phyloP scores from a whole-genome alignment of 1,284 basidiomycete species.

The Thecaphora frezii region DNA sequence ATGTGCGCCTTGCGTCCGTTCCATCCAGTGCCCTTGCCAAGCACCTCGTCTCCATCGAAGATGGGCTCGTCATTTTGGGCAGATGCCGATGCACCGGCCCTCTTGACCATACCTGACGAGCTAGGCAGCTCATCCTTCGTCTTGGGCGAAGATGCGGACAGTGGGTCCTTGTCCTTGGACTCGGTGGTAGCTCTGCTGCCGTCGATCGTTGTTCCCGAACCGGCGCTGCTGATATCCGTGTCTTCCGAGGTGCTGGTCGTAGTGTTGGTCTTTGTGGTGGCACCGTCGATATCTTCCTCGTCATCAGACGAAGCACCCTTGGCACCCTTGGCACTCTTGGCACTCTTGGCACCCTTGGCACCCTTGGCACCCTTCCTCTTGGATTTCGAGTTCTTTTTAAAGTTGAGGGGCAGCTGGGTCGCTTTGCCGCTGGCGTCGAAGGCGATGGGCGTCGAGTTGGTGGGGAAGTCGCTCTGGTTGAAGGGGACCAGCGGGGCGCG shows the following conservation, averaged over 20 bases:
- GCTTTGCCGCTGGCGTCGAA: constrained; percentile 1
- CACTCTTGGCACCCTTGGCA: no score
- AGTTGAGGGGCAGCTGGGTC: constrained; percentile 4
- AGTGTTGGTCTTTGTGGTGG: no score
- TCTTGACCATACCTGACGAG: not conserved
- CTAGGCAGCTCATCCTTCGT: no score
- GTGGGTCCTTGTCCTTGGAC: no score
- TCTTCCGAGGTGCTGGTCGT: no score
- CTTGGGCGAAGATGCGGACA: no score
- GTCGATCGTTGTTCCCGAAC: no score
- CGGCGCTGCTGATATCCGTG: no score
- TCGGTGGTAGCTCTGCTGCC: no score
- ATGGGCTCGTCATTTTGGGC: not conserved
- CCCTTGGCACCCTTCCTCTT: not conserved
- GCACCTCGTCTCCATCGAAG: not conserved
- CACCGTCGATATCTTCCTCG: no score
- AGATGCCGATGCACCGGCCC: not conserved
- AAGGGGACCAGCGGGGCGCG: constrained; percentile 7
- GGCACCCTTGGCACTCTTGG: no score
- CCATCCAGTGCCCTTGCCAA: constrained; percentile 11
- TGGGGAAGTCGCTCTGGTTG: constrained; percentile 20
- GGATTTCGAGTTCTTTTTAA: not conserved
- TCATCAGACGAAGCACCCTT: no score
- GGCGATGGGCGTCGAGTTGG: constrained; percentile 15
- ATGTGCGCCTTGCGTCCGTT: constrained; percentile 25